phyloP scores from a whole-genome alignment of 352 stramenopile genomes.

The Globisporangium paddicum region DNA sequence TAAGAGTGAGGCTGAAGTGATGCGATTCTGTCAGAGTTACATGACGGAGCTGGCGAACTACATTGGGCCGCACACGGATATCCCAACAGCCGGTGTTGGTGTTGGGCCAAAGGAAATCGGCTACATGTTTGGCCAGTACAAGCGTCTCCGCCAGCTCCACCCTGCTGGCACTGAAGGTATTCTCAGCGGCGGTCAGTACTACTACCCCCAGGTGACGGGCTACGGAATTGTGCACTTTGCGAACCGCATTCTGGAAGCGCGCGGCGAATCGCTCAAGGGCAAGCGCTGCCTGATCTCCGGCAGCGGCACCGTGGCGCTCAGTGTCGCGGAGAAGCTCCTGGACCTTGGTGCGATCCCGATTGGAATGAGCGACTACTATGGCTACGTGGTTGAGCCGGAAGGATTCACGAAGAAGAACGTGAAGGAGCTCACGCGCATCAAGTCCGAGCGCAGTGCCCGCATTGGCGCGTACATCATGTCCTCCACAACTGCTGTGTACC shows the following conservation, averaged over 20 bases:
- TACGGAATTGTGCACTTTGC: slow-evolving; percentile 95
- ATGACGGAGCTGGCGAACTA: slow-evolving; percentile 98
- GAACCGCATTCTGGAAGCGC: slow-evolving; percentile 90
- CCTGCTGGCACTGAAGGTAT: slow-evolving; percentile 80
- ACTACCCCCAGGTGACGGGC: slow-evolving; percentile 90
- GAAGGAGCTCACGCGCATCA: slow-evolving; percentile 72
- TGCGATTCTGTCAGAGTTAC: slow-evolving; percentile 98
- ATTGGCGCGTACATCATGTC: slow-evolving; percentile 88
- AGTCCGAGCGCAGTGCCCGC: slow-evolving; percentile 74
- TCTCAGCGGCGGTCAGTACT: slow-evolving; percentile 85
- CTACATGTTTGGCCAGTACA: slow-evolving; percentile 98
- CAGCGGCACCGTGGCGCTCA: slow-evolving; percentile 92
- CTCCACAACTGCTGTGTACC: slow-evolving; percentile 85
- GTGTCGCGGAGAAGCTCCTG: slow-evolving; percentile 93
- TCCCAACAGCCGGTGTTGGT: slow-evolving; percentile 94
- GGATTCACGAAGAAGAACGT: slow-evolving; percentile 72
- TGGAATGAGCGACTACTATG: slow-evolving; percentile 94
- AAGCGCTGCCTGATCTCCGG: slow-evolving; percentile 97
- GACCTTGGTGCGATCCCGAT: slow-evolving; percentile 95
- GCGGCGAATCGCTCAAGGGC: slow-evolving; percentile 91
- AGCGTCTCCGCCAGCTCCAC: slow-evolving; percentile 89
- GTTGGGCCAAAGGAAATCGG: slow-evolving; percentile 93
- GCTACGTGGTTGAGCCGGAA: slow-evolving; percentile 94
- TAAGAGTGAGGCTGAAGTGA: slow-evolving; percentile 97
- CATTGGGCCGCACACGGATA: slow-evolving; percentile 95